Base-by-base conservation (phyloP, 176 grass and related monocot genomes). In the sorghum (Sorghum bicolor) region DNA sequence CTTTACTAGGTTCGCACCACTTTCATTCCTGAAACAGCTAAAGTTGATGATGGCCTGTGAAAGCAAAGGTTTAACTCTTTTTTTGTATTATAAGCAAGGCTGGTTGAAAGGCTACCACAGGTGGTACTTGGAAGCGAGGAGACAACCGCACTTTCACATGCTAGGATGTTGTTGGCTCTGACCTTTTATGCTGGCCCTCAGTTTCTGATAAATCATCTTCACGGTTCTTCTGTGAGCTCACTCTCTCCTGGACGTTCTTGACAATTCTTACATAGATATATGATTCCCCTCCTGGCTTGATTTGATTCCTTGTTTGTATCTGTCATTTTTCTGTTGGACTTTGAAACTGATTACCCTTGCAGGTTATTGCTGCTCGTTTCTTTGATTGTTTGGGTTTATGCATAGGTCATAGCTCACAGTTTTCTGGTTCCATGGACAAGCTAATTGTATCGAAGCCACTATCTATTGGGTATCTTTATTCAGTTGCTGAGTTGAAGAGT, bases 391-490 rank as follows among this genome's bases (percentile, higher is more conserved):
- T 98, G 52, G 85, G 82, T 80, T 79, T 92, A 73, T 95, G 84
- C 84, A 78, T 98, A 61, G 93, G 92, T 73, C 93, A 92, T 67
- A 90, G 90, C 82, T 90, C 93, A 50, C 91, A 91, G 39, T 98
- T 92, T 86, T 77, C 89, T 79, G 96, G 96, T 86, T 95, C 96
- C 43, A 90, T 98, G 82, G 87, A 93, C 40, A 98, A 94, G 73
- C 72, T 98, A 63, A 92, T 93, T 72, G 76, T 79, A 55, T 84
- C 89, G 61, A 95, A 95, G 69, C 91, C 96, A 57, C 89, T 98
- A 16, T 93, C 96, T 80, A 74, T 92, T 88, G 93, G 96, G 70
- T 95, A 90, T 87, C 84, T 98, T 58, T 90, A 91, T 69, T 98
- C 96, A 64, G 77, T 98, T 92, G 91, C 91, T 32, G 96, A 98